Base-by-base conservation (phyloP, 2,329 filamentous ascomycete species). In the Colletotrichum lentis region DNA sequence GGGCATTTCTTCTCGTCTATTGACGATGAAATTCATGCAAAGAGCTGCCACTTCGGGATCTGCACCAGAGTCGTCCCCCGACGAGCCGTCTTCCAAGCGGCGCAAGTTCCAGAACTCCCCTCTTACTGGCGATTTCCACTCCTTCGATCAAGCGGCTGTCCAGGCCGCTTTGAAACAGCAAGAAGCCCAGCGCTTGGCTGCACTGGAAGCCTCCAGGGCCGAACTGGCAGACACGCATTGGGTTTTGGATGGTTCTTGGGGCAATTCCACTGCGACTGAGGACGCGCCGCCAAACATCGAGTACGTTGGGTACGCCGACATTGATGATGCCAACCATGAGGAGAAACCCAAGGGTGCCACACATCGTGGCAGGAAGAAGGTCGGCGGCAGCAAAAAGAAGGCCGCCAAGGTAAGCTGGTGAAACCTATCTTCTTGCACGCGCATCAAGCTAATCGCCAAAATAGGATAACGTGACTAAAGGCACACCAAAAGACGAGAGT, bases 1-100 rank as follows among this genome's bases (percentile, higher is more conserved):
- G 79, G 85, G 84, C 53, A 94, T 96, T 89, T 97, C 94, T 71
- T 94, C 91, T 67, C 90, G 94, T 72, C 89, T 97, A 55, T 85
- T 96, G 76, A 94, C 92, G 44, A 97, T 97, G 94, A 97, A 97
- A 83, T 97, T 97, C 77, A 97, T 97, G 94, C 94, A 97, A 83
- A 88, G 94, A 74, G 91, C 92, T 70, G 91, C 89, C 57, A 88
- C 90, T 57, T 86, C 90, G 27, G 82, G 81, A 57, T 81, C 82
- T 41, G 80, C 74, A 68, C 75, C 79, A 58, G 77, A 81, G 20
- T 81, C 82, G 3, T 78, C 83, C 67, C 73, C 73, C 62, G 84
- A 86, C 22, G 81, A 84, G 20, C 86, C 77, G 74, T 84, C 78
- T 67, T 80, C 85, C 16, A 94, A 94, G 78, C 88, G 89, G 72